Evolutionary conservation across 2,329 filamentous ascomycete species (phyloP).

Genomic region (Camillea tinctor): DNA sequence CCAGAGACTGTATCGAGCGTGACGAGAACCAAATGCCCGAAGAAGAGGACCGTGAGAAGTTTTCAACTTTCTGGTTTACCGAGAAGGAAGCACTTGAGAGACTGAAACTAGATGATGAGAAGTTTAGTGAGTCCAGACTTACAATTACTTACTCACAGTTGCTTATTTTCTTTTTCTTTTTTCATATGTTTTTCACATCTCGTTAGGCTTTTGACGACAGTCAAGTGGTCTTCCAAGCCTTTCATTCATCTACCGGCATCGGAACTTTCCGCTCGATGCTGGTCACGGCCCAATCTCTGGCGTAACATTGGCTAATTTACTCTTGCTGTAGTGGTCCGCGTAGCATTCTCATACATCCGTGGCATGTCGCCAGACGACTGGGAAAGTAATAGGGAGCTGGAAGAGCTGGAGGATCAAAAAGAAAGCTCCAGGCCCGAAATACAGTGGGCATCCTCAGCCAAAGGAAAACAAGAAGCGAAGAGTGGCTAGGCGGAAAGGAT

Average conservation of each 20-base stretch:
- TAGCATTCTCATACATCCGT: conserved; percentile 27
- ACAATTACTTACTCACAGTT: neutral
- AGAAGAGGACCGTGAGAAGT: conserved; percentile 28
- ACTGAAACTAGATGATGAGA: conserved; percentile 32
- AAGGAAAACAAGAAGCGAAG: neutral
- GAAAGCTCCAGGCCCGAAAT: neutral
- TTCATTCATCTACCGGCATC: neutral
- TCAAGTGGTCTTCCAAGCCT: too few relatives aligned
- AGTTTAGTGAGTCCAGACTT: conserved; percentile 26
- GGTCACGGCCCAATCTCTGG: neutral
- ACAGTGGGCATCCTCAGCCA: neutral
- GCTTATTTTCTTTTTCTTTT: too few relatives aligned
- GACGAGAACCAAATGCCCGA: conserved; percentile 28
- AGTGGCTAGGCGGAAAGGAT: neutral
- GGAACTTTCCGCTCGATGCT: neutral
- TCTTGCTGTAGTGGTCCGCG: conserved; percentile 25
- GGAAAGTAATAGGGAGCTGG: conserved; percentile 20
- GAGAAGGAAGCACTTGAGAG: conserved; percentile 24
- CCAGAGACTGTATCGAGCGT: conserved; percentile 19
- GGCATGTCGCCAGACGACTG: conserved; percentile 29
- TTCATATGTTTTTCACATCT: too few relatives aligned
- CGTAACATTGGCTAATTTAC: conserved; percentile 12
- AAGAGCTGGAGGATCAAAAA: conserved; percentile 7
- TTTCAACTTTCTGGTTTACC: conserved; percentile 29
- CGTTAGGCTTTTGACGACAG: too few relatives aligned